Evolutionary conservation across 2,329 filamentous ascomycete species (phyloP).

Genomic region (Aspergillus intermedius): DNA sequence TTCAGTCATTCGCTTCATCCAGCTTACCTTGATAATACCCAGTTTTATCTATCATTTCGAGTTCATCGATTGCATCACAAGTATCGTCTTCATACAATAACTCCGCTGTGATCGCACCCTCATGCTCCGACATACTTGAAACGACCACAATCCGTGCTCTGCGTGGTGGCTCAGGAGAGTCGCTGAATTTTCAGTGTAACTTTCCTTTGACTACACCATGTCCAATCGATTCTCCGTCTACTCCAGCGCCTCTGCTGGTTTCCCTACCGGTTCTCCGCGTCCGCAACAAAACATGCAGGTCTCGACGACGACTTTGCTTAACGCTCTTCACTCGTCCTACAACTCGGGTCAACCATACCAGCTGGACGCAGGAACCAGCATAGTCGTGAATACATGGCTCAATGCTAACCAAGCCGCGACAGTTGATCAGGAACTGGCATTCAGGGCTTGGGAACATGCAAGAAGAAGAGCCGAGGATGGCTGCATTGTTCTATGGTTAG

Average conservation of each 20-base stretch:
- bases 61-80: no score
- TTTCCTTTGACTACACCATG: conserved; percentile 38
- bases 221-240: conserved; percentile 57
- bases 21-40: no score
- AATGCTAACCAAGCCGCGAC: conserved; percentile 73
- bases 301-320: conserved; percentile 87
- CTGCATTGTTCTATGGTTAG: conserved; percentile 77
- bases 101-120: background rate
- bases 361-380: conserved; percentile 80
- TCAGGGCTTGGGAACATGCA: conserved; percentile 92
- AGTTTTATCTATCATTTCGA: no score
- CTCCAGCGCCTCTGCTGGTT: conserved; percentile 53
- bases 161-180: background rate
- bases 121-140: conserved; percentile 37
- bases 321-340: conserved; percentile 85
- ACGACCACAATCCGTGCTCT: background rate
- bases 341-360: conserved; percentile 73
- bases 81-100: no score
- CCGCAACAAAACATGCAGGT: conserved; percentile 68
- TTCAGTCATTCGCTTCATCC: no score
- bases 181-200: background rate
- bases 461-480: conserved; percentile 90
- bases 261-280: conserved; percentile 48
- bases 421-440: conserved; percentile 70
- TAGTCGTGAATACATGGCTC: conserved; percentile 94